Evolutionary conservation across 768 basidiomycete genomes (phyloP).

Genomic region (Mycena vulgaris): DNA sequence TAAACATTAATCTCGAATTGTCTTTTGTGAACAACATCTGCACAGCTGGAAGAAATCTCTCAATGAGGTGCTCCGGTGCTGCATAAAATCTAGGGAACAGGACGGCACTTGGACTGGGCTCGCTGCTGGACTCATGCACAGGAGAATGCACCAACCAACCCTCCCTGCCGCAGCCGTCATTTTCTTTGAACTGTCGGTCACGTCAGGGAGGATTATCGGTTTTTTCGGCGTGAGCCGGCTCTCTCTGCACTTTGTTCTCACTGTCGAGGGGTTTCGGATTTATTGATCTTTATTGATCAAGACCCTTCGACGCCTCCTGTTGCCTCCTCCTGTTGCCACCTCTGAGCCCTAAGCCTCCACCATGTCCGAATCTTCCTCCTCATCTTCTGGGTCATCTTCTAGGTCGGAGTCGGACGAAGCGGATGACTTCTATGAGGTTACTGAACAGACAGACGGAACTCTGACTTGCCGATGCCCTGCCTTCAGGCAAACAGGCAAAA

Average conservation of each 20-base stretch:
- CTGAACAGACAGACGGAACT: background rate
- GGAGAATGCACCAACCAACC: too few relatives aligned
- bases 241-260: background rate
- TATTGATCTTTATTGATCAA: background rate
- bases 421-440: slow-evolving; percentile 3
- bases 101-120: too few relatives aligned
- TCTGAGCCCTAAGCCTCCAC: too few relatives aligned
- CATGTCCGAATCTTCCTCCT: too few relatives aligned
- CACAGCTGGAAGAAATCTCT: too few relatives aligned
- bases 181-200: background rate
- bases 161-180: background rate
- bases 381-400: too few relatives aligned
- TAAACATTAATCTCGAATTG: too few relatives aligned
- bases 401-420: background rate
- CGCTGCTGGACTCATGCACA: background rate
- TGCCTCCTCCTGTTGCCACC: too few relatives aligned
- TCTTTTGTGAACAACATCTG: too few relatives aligned
- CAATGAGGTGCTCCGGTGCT: too few relatives aligned
- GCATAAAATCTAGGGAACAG: too few relatives aligned
- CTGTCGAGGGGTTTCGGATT: background rate
- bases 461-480: background rate
- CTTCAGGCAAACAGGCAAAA: background rate
- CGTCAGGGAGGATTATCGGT: background rate
- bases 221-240: background rate
- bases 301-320: background rate